Conservation (phyloP, 352 stramenopile genomes). For the Phytophthora idaei region DNA sequence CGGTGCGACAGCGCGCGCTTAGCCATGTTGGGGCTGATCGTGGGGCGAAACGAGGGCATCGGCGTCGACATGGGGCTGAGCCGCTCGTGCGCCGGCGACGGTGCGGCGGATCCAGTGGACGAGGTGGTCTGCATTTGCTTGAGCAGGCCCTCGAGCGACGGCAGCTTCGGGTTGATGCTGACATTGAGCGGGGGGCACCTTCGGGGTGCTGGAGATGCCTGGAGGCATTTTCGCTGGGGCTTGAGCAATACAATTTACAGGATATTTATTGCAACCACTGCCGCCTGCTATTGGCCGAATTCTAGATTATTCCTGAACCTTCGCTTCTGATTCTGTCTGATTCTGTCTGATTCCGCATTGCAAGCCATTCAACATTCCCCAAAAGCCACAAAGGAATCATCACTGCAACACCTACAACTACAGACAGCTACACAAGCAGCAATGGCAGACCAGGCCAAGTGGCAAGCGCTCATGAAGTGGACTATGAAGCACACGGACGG, state of each 20-base stretch:
- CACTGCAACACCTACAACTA: not conserved
- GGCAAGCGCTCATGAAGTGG: conserved; percentile 89
- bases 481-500: conserved; percentile 89
- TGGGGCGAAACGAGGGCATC: conserved; percentile 58
- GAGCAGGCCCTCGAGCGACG: conserved; percentile 67
- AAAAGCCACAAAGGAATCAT: conserved; percentile 4
- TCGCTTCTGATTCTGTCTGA: conserved; percentile 14
- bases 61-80: conserved; percentile 37
- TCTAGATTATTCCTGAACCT: conserved; percentile 16
- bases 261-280: not conserved
- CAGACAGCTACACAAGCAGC: not conserved
- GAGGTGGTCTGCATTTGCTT: conserved; percentile 66
- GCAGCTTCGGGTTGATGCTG: conserved; percentile 52
- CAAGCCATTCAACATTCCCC: conserved; percentile 11
- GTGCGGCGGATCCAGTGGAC: conserved; percentile 11
- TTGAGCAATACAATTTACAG: not conserved
- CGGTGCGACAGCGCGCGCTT: conserved; percentile 28
- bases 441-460: conserved; percentile 79
- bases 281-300: not conserved
- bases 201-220: too few relatives aligned
- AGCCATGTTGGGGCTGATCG: conserved; percentile 57
- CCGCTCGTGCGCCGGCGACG: conserved; percentile 20
- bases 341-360: conserved; percentile 7
- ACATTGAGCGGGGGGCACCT: conserved; percentile 17
- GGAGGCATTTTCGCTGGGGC: too few relatives aligned